phyloP scores from a whole-genome alignment of 345 rosid species.

The Camelina hispida region DNA sequence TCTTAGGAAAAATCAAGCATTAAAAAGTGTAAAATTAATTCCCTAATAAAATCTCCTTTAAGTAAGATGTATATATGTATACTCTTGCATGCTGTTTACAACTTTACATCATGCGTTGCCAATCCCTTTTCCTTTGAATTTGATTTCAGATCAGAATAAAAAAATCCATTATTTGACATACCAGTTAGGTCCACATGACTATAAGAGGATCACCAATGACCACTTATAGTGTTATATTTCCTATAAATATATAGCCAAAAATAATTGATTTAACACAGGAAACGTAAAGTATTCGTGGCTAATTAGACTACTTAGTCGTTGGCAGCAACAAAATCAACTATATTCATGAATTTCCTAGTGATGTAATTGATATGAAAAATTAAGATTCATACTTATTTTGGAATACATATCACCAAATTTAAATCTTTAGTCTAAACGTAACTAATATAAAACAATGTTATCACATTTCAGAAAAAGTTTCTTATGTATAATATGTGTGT shows the following conservation, averaged over 20 bases:
- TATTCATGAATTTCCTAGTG: neutral
- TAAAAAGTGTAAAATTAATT: neutral
- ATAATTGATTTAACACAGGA: neutral
- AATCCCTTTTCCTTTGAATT: neutral
- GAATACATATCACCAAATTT: neutral
- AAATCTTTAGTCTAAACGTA: neutral
- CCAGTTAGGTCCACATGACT: slow-evolving; percentile 6
- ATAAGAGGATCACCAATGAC: slow-evolving; percentile 11
- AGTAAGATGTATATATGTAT: neutral
- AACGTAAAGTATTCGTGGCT: neutral
- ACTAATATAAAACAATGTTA: neutral
- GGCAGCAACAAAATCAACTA: neutral
- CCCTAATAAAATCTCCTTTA: neutral
- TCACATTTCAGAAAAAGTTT: neutral
- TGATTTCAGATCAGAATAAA: slow-evolving; percentile 10
- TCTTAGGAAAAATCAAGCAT: neutral
- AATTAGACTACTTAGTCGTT: neutral
- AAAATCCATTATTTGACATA: neutral
- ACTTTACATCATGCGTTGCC: slow-evolving; percentile 23
- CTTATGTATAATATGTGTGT: neutral
- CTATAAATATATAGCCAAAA: neutral
- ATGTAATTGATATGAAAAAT: neutral
- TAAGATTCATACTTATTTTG: neutral
- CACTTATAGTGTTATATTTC: neutral
- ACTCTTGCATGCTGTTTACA: slow-evolving; percentile 27